Conservation (phyloP, 345 rosid species). For the Eucalyptus paniculata region DNA sequence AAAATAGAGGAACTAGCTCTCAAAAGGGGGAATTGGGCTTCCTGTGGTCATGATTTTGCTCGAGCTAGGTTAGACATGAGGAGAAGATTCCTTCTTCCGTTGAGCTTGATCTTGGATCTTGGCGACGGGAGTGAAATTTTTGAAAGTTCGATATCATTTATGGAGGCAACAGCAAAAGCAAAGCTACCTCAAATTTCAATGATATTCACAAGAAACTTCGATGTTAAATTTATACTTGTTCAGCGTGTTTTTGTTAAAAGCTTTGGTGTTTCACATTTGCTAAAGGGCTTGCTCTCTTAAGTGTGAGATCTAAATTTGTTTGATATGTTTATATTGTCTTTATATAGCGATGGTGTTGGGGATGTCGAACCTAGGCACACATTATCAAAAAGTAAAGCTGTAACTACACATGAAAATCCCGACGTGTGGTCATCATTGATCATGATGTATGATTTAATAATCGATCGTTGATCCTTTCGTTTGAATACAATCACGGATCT, state of each 20-base stretch:
- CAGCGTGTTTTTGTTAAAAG: no score
- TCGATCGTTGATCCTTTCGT: accelerated
- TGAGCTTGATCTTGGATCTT: neutral
- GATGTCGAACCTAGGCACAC: accelerated
- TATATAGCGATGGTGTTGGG: accelerated
- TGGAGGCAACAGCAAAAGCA: neutral
- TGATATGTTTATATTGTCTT: no score
- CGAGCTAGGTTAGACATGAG: neutral
- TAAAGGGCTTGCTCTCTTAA: no score
- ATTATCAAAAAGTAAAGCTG: no score
- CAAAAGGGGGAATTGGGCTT: neutral
- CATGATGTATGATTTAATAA: no score
- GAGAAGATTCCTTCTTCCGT: neutral
- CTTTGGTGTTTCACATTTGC: no score
- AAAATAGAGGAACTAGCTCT: neutral
- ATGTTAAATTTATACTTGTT: no score
- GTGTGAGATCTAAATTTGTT: no score
- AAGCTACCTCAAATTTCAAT: neutral
- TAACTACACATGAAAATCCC: no score
- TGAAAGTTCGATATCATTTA: neutral
- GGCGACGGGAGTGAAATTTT: neutral
- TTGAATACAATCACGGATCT: no score
- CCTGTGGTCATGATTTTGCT: neutral
- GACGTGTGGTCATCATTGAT: accelerated
- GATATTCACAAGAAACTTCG: no score